phyloP scores from a whole-genome alignment of 306 rosid species.

The Abrus pulchellus region DNA sequence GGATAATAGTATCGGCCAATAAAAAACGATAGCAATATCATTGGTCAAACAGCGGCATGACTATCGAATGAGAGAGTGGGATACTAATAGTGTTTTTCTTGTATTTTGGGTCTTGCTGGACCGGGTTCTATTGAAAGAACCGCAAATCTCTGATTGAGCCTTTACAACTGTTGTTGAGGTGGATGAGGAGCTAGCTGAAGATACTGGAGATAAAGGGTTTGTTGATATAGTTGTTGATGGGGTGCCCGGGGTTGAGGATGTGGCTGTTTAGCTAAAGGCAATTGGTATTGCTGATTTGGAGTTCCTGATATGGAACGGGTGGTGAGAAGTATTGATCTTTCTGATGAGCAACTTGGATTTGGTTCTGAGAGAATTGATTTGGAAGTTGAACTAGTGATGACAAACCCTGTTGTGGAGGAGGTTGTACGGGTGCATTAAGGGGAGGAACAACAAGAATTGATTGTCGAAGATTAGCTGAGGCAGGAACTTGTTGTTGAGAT shows the following conservation, averaged over 20 bases:
- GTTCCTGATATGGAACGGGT: constrained; percentile 72
- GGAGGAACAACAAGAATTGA: constrained; percentile 62
- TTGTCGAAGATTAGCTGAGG: constrained; percentile 58
- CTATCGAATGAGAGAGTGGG: no score
- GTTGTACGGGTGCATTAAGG: constrained; percentile 74
- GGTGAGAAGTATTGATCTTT: constrained; percentile 71
- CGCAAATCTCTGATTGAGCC: no score
- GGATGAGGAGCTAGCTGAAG: constrained; percentile 64
- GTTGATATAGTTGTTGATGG: constrained; percentile 73
- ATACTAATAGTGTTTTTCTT: no score
- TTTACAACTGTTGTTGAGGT: constrained; percentile 74
- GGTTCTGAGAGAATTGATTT: constrained; percentile 73
- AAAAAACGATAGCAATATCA: no score
- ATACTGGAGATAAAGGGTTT: constrained; percentile 66
- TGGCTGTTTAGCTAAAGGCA: constrained; percentile 66
- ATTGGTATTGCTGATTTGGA: constrained; percentile 72
- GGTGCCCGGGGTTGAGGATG: constrained; percentile 62
- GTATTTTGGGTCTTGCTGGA: no score
- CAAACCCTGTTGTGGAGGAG: constrained; percentile 61
- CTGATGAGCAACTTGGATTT: constrained; percentile 66
- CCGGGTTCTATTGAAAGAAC: no score
- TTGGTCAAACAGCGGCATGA: no score
- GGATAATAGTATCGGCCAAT: no score
- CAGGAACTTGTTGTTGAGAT: constrained; percentile 65
- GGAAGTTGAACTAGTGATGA: constrained; percentile 65